phyloP scores from a whole-genome alignment of 2,329 filamentous ascomycete species.

The Fusarium sarcochroum region DNA sequence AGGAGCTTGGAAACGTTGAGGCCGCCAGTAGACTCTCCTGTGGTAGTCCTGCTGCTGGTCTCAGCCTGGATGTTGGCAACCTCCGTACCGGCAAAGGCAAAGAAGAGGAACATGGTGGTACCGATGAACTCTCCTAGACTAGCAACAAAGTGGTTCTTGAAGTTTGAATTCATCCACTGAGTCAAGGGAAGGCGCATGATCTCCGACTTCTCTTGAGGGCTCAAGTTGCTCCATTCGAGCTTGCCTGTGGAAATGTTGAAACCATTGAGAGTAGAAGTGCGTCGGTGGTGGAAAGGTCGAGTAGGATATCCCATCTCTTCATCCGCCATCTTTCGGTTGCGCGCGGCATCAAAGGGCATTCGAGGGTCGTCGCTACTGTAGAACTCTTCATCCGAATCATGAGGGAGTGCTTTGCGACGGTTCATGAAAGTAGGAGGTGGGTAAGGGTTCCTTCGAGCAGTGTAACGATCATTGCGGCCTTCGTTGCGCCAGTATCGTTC shows the following conservation, averaged over 20 bases:
- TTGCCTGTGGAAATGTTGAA: constrained; percentile 40
- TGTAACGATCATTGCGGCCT: constrained; percentile 41
- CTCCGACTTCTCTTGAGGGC: constrained; percentile 57
- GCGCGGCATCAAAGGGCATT: constrained; percentile 22
- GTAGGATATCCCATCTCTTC: constrained; percentile 44
- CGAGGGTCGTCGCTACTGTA: constrained; percentile 42
- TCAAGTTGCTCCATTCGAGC: constrained; percentile 58
- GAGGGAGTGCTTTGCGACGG: constrained; percentile 34
- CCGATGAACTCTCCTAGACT: constrained; percentile 58
- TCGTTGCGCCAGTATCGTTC: constrained; percentile 47
- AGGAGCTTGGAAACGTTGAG: constrained; percentile 60
- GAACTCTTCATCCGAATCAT: constrained; percentile 47
- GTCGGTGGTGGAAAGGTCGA: constrained; percentile 16
- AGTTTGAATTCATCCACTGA: constrained; percentile 62
- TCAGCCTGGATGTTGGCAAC: constrained; percentile 58
- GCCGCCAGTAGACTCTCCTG: constrained; percentile 58
- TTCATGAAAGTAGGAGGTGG: constrained; percentile 48
- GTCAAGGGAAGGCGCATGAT: constrained; percentile 61
- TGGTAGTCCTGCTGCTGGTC: constrained; percentile 55
- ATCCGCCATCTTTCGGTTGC: constrained; percentile 37
- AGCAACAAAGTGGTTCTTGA: constrained; percentile 61
- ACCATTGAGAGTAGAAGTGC: constrained; percentile 30
- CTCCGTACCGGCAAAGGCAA: constrained; percentile 59
- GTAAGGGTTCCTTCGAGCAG: constrained; percentile 39
- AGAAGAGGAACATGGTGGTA: constrained; percentile 61